Evolutionary conservation across 805 yeast species (phyloP), one percentile per base, ranked within the genome.

Genomic region (Lipomyces orientalis): DNA sequence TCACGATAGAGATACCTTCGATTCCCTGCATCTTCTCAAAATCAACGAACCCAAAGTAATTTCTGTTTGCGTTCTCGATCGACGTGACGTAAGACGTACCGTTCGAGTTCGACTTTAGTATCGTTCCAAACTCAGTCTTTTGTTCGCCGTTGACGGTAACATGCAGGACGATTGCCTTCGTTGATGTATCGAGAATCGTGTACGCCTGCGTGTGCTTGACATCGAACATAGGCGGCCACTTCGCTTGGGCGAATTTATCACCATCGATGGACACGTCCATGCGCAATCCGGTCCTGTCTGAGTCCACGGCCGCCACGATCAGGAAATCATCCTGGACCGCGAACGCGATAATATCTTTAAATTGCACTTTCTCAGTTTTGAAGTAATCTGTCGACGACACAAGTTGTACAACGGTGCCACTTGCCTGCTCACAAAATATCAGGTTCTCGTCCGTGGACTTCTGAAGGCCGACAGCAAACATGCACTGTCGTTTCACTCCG

Each of bases 211-310:
- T 88, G 46, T 83, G 81, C 55, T 85, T 85, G 31, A 89, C 86
- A 6, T 83, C 79, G 72, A 90, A 81, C 71, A 83, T 79, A 49
- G 86, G 85, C 1, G 99, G 98, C 78, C 92, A 89, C 66, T 85
- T 82, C 0, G 95, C 95, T 66, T 86, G 89, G 0, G 97, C 91
- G 83, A 88, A 95, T 9, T 79, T 81, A 4, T 74, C 69, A 22
- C 98, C 98, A 78, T 94, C 94, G 19, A 87, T 84, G 0, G 97
- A 88, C 0, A 92, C 92, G 71, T 82, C 84, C 0, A 96, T 94
- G 61, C 84, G 83, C 63, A 93, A 79, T 6, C 86, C 81, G 1
- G 81, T 81, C 31, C 84, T 85, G 14, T 81, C 85, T 16, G 80
- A 79, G 16, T 78, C 78, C 39, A 84, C 79, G 54, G 85, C 79